Percentiles rank a stretch among this genome's conserved stretches.
phyloP scores from a whole-genome alignment of 2,329 filamentous ascomycete species.

The Scedosporium aurantiacum region DNA sequence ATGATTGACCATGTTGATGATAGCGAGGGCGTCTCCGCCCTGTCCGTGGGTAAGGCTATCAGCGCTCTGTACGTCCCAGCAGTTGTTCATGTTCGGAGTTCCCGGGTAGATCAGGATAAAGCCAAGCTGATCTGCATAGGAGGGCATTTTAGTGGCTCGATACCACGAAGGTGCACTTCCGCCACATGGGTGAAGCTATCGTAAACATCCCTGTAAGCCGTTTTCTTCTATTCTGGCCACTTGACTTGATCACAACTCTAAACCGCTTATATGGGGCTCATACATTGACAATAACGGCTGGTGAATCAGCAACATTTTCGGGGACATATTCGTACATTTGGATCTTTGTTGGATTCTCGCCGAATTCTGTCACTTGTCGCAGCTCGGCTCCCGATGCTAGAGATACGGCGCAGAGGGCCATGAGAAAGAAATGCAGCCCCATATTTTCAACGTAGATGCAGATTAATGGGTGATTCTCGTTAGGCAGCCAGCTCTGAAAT shows the following conservation, averaged over 20 bases:
- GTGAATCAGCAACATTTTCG: constrained; percentile 23
- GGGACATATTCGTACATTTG: constrained; percentile 22
- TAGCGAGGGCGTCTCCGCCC: constrained; percentile 42
- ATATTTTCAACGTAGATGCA: background rate
- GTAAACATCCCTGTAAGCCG: background rate
- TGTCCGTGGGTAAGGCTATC: constrained; percentile 41
- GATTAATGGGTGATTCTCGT: too few species aligned
- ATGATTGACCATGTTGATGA: constrained; percentile 49
- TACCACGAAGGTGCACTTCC: constrained; percentile 38
- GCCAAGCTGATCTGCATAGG: constrained; percentile 27
- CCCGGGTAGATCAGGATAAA: constrained; percentile 43
- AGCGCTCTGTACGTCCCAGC: constrained; percentile 46
- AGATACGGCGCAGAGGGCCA: background rate
- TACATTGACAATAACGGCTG: constrained; percentile 31
- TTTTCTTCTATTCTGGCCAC: background rate
- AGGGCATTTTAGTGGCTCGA: constrained; percentile 33
- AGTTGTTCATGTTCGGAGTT: constrained; percentile 35
- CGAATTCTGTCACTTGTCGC: constrained; percentile 29
- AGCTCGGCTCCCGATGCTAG: constrained; percentile 15
- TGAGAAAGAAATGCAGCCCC: background rate
- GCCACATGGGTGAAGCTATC: constrained; percentile 22
- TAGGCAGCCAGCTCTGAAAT: too few species aligned
- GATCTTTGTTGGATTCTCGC: constrained; percentile 16
- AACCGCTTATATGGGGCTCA: background rate
- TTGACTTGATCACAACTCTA: background rate